These are phyloP conservation scores for Starmerella stellata DNA, from an alignment of 805 yeast genomes.

Conservation along the genomic window DNA sequence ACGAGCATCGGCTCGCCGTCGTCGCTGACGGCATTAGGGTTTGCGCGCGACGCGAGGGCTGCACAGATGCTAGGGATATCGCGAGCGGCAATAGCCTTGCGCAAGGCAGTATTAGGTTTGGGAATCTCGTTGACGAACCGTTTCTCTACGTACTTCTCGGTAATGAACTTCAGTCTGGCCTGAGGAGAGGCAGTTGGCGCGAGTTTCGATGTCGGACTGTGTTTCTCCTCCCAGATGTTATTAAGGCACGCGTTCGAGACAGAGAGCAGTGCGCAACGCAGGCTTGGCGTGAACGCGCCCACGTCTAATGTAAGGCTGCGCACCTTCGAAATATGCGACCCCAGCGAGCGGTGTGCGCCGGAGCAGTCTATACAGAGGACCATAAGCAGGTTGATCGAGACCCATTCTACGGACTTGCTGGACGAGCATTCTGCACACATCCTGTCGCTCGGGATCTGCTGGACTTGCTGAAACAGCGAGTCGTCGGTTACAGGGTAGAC, in stretches of 20 bases:
- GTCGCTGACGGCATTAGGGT: conserved; percentile 21
- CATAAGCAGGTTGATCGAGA: conserved; percentile 54
- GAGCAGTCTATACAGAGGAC: conserved; percentile 72
- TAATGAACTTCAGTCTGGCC: conserved; percentile 41
- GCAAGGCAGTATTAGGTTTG: conserved; percentile 22
- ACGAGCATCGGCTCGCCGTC: conserved; percentile 21
- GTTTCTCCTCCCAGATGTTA: conserved; percentile 37
- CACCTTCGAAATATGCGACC: conserved; percentile 63
- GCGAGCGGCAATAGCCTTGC: conserved; percentile 22
- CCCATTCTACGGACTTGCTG: conserved; percentile 55
- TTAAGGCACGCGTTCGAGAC: conserved; percentile 41
- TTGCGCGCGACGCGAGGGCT: conserved; percentile 27
- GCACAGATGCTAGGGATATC: conserved; percentile 19
- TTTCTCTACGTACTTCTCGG: conserved; percentile 44
- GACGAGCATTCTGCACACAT: conserved; percentile 68
- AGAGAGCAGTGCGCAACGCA: conserved; percentile 37
- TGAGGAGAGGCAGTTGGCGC: conserved; percentile 26
- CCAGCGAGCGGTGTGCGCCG: conserved; percentile 72
- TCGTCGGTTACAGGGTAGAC: not conserved
- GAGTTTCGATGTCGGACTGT: conserved; percentile 20
- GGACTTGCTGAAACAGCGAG: conserved; percentile 9
- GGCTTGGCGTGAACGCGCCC: conserved; percentile 38
- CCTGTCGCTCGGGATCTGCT: conserved; percentile 33
- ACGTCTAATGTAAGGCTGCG: conserved; percentile 63
- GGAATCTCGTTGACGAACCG: conserved; percentile 27